A percentile compares a stretch with the other conserved stretches of the same genome.
phyloP scores from a whole-genome alignment of 148 eudicot species.

The Persicaria maculosa region DNA sequence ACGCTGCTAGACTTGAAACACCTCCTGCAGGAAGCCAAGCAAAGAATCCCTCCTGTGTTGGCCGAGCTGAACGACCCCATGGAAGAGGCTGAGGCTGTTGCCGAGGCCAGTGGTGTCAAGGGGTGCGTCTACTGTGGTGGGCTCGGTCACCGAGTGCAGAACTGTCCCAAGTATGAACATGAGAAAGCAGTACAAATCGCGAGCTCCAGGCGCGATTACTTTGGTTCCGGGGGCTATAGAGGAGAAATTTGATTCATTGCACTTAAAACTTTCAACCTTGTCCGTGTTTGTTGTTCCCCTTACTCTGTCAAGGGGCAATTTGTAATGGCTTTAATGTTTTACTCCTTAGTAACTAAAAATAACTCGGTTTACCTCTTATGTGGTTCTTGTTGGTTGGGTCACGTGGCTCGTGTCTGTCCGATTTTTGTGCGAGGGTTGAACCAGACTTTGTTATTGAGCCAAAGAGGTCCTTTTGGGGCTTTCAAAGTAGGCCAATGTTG shows the following conservation, averaged over 20 bases:
- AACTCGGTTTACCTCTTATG: no score
- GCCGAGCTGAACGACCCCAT: constrained; percentile 74
- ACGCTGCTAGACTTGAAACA: constrained; percentile 81
- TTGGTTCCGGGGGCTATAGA: constrained; percentile 81
- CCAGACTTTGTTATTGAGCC: no score
- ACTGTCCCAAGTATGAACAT: constrained; percentile 81
- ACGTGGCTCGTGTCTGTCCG: no score
- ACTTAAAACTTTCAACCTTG: no score
- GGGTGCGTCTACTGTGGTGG: constrained; percentile 92
- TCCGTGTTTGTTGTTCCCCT: no score
- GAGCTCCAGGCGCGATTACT: constrained; percentile 65
- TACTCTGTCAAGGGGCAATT: no score
- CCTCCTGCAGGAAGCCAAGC: constrained; percentile 82
- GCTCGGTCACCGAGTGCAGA: constrained; percentile 66
- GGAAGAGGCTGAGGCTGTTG: constrained; percentile 65
- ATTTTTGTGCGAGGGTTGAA: no score
- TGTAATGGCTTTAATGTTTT: no score
- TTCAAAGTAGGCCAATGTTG: not conserved
- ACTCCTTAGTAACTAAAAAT: no score
- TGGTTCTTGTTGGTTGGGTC: no score
- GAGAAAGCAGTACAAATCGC: constrained; percentile 65
- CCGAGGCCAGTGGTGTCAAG: constrained; percentile 52
- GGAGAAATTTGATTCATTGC: constrained; percentile 54
- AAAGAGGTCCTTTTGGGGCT: no score
- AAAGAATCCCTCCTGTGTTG: constrained; percentile 80